Base-by-base conservation (phyloP, 1,284 basidiomycete genomes). In the Sanghuangporus weigelae region DNA sequence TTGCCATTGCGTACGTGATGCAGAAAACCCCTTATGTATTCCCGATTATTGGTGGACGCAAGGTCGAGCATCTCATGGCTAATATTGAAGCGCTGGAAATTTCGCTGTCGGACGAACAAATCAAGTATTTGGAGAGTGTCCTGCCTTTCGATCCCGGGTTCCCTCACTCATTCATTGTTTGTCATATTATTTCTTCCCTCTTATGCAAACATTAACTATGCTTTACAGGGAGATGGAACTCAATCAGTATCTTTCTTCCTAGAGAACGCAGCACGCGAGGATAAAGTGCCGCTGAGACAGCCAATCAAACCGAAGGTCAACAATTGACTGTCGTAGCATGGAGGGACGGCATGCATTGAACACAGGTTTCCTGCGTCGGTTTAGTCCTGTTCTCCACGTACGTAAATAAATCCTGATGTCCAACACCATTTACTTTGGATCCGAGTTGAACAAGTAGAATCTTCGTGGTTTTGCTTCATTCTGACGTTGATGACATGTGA, bases 141-240 rank as follows among this genome's bases (percentile, higher is more conserved):
- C 36, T 67, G 21, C 66, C 66, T 4, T 73, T 73, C 67, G 68
- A 73, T 48, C 63, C 63, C 19, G 74, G 73, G 3, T 74, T 73
- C 68, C 73, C 73, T 7, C 60, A 60, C 53, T 60, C 54, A 35
- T 31, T 63, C 10, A 68, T 73, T 40, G 72, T 73, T 8, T 51
- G 58, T 23, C 66, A 19, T 35, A 31, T 31, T 4, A 31, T 31
- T 31, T 31, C 26, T 2, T 31, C 26, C 26, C 3, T 31, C 26
- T 31, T 31, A 31, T 31, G 1, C 26, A 3, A 5, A 31, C 3
- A 31, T 31, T 31, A 2, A 31, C 26, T 31, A 31, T 31, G 3
- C 26, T 31, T 31, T 48, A 26, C 23, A 66, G 64, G 62, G 60
- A 4, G 65, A 68, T 58, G 66, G 66, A 23, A 65, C 60, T 2